phyloP scores from a whole-genome alignment of 768 basidiomycete genomes.

The Suillus paluster region DNA sequence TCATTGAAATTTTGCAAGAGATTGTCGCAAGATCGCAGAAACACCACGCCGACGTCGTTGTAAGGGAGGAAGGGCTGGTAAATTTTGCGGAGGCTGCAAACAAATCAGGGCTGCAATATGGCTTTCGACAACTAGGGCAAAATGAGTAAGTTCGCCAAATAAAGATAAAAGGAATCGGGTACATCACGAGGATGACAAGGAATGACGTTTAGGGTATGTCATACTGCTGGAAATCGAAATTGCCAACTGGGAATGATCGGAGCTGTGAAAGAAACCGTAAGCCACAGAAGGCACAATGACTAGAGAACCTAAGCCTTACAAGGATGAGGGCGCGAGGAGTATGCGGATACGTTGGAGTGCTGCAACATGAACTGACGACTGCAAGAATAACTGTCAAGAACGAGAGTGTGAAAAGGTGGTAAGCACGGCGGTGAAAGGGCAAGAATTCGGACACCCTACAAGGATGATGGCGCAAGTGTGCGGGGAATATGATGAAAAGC shows the following conservation, averaged over 20 bases:
- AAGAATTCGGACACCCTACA: not conserved
- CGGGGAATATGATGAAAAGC: not conserved
- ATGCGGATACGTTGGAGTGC: not conserved
- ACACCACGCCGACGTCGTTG: not conserved
- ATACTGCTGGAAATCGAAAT: not conserved
- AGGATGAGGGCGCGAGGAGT: not conserved
- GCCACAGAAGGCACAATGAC: not conserved
- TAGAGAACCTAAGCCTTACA: not conserved
- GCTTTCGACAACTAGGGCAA: not conserved
- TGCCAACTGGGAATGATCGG: not conserved
- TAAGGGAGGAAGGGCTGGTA: not conserved
- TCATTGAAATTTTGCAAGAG: not conserved
- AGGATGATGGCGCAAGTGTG: not conserved
- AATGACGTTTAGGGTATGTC: not conserved
- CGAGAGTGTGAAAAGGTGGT: slow-evolving; percentile 15
- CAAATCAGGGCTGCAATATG: not conserved
- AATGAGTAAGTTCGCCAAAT: too few species aligned
- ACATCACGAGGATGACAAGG: not conserved
- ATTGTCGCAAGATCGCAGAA: not conserved
- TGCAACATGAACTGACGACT: slow-evolving; percentile 2
- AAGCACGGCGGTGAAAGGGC: slow-evolving; percentile 6
- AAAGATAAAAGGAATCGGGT: not conserved
- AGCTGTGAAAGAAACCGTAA: not conserved
- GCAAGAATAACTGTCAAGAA: slow-evolving; percentile 4
- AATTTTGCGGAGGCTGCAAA: not conserved